Conservation (phyloP, 371 early-diverging fungal species). For the Gilbertella persicaria region DNA sequence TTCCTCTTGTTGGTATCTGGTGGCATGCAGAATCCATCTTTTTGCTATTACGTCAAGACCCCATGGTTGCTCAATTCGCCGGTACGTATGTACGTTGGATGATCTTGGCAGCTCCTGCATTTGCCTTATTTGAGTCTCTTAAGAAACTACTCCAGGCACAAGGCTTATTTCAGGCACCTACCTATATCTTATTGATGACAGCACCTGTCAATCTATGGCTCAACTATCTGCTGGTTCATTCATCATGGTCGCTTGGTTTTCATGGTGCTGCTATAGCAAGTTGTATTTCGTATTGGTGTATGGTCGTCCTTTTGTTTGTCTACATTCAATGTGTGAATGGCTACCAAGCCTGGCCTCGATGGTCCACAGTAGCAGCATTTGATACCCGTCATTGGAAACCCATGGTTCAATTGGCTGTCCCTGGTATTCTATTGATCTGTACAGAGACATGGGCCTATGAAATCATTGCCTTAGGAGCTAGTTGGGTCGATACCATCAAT, state of each 20-base stretch:
- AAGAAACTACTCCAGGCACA: constrained; percentile 82
- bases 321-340: constrained; percentile 72
- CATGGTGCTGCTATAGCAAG: constrained; percentile 84
- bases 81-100: constrained; percentile 62
- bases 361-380: constrained; percentile 64
- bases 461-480: constrained; percentile 69
- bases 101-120: constrained; percentile 70
- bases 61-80: constrained; percentile 30
- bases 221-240: constrained; percentile 76
- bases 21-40: constrained; percentile 61
- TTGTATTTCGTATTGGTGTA: constrained; percentile 68
- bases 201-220: constrained; percentile 70
- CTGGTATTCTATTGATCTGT: constrained; percentile 69
- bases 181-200: constrained; percentile 63
- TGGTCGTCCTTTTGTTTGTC: constrained; percentile 53
- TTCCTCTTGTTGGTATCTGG: constrained; percentile 76
- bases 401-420: constrained; percentile 70
- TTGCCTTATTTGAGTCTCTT: constrained; percentile 72
- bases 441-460: constrained; percentile 65
- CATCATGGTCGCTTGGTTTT: constrained; percentile 65
- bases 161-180: constrained; percentile 77
- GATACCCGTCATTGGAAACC: constrained; percentile 49
- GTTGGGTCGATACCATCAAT: constrained; percentile 73
- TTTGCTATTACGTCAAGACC: constrained; percentile 38
- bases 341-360: constrained; percentile 76